phyloP scores from a whole-genome alignment of 2,329 filamentous ascomycete genomes.

The Paraphoma sp. region DNA sequence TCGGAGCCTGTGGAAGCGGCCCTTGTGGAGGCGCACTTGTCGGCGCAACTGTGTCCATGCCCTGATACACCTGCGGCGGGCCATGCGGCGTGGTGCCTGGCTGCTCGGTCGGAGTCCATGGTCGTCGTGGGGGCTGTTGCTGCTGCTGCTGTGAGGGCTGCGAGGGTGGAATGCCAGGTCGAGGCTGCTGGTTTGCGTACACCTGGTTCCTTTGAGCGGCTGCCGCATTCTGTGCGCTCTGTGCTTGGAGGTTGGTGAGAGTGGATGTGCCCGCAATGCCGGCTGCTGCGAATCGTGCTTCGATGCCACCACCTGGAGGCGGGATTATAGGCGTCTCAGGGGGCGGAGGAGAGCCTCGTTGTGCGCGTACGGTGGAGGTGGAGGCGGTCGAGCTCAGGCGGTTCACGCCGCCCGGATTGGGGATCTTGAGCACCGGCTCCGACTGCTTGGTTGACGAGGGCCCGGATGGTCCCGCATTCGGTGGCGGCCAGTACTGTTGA shows the following conservation, averaged over 20 bases:
- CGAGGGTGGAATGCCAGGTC: conserved; percentile 58
- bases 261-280: conserved; percentile 88
- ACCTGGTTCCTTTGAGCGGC: conserved; percentile 82
- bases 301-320: conserved; percentile 80
- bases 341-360: conserved; percentile 89
- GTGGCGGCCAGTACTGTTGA: conserved; percentile 68
- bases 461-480: conserved; percentile 10
- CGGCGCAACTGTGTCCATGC: conserved; percentile 69
- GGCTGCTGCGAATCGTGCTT: conserved; percentile 87
- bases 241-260: conserved; percentile 73
- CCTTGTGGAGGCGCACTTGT: conserved; percentile 50
- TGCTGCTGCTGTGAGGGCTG: conserved; percentile 49
- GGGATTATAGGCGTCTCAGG: conserved; percentile 88
- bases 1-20: conserved; percentile 37
- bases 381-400: conserved; percentile 83
- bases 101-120: conserved; percentile 94
- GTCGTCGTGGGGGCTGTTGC: conserved; percentile 62
- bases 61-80: conserved; percentile 90
- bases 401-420: conserved; percentile 63
- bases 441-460: conserved; percentile 18
- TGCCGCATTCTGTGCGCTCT: conserved; percentile 82
- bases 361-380: conserved; percentile 89
- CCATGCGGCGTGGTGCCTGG: conserved; percentile 87
- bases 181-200: conserved; percentile 61
- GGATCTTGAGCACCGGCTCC: conserved; percentile 56